A percentile compares a stretch with the other conserved stretches of the same genome.
Evolutionary conservation across 768 basidiomycete genomes (phyloP).

Genomic region (Gelatoporia subvermispora): DNA sequence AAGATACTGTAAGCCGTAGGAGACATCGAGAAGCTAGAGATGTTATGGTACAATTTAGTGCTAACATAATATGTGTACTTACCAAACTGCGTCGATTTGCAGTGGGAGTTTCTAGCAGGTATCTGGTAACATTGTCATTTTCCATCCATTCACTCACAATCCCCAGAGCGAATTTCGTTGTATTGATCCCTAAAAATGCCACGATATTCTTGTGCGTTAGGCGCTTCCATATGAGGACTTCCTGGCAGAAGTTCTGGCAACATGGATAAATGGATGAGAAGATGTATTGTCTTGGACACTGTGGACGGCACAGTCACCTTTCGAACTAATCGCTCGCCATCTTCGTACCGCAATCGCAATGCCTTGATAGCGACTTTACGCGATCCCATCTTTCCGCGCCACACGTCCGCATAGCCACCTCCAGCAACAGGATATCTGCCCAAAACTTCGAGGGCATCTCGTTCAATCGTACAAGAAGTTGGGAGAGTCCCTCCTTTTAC

Average conservation of each 20-base stretch:
- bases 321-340: neutral
- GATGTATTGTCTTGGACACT: neutral
- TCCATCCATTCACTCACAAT: slow-evolving; percentile 13
- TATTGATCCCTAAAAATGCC: slow-evolving; percentile 10
- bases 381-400: neutral
- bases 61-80: neutral
- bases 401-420: slow-evolving; percentile 12
- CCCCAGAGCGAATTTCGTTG: slow-evolving; percentile 2
- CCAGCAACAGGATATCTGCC: slow-evolving; percentile 1
- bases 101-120: slow-evolving; percentile 6
- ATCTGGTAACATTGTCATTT: slow-evolving; percentile 8
- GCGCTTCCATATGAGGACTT: slow-evolving; percentile 13
- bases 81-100: slow-evolving; percentile 9
- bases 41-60: neutral
- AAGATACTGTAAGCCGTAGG: slow-evolving; percentile 15
- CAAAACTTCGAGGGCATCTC: neutral
- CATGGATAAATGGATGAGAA: neutral
- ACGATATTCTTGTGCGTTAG: slow-evolving; percentile 13
- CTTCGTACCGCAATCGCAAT: neutral
- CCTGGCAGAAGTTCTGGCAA: slow-evolving; percentile 5
- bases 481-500: slow-evolving; percentile 1
- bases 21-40: slow-evolving; percentile 13
- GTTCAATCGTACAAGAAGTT: neutral
- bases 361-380: slow-evolving; percentile 1
- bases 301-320: neutral